A percentile compares a stretch with the other conserved stretches of the same genome.
Evolutionary conservation across 306 rosid species (phyloP).

Genomic region (Trifolium pratense): DNA sequence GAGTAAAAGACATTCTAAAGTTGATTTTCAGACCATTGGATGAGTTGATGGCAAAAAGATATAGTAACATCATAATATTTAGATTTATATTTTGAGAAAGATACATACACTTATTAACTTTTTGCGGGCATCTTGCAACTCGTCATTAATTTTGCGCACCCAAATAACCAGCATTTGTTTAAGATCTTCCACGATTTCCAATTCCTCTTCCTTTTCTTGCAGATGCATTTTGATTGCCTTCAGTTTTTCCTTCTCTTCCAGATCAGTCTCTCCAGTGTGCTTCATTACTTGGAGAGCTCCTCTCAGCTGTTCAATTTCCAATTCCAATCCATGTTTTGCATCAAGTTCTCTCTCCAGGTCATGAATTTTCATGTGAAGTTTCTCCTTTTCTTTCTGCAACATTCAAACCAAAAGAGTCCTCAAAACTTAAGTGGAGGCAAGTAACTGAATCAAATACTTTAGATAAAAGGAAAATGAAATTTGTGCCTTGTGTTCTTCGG

Average conservation of each 20-base stretch:
- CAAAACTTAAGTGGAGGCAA: constrained; percentile 1
- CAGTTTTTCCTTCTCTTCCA: constrained; percentile 57
- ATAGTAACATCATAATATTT: neutral
- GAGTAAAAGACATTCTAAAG: too few relatives aligned
- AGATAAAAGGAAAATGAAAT: constrained; percentile 4
- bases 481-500: constrained; percentile 65
- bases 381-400: constrained; percentile 71
- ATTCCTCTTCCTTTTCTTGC: constrained; percentile 69
- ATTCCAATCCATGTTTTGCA: constrained; percentile 69
- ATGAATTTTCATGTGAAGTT: constrained; percentile 53
- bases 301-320: constrained; percentile 65
- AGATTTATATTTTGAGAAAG: too few relatives aligned
- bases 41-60: neutral
- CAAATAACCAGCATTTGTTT: constrained; percentile 57
- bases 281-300: constrained; percentile 76
- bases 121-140: constrained; percentile 86
- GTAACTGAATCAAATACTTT: constrained; percentile 7
- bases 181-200: constrained; percentile 35
- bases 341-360: constrained; percentile 74
- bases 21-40: too few relatives aligned
- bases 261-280: constrained; percentile 69
- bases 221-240: constrained; percentile 50
- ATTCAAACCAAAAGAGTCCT: constrained; percentile 21
- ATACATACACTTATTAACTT: constrained; percentile 62
- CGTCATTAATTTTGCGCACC: constrained; percentile 77